Conservation (phyloP, 306 rosid genomes). For the Cajanus cajan region DNA sequence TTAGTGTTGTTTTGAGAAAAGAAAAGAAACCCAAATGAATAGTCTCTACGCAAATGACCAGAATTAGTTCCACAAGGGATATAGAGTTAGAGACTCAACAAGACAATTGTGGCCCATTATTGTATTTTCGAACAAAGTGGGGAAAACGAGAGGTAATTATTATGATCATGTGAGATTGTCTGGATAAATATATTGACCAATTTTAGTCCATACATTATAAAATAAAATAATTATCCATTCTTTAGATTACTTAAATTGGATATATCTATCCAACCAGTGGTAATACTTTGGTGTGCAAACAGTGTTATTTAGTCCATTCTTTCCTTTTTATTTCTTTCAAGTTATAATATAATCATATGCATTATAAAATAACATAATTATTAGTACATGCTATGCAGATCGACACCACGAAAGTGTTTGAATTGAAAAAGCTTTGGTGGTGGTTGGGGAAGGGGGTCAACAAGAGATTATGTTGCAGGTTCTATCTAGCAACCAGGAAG, state of each 20-base stretch:
- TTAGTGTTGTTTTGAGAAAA: neutral
- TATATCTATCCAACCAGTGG: neutral
- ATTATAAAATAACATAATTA: too few relatives aligned
- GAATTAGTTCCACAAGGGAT: neutral
- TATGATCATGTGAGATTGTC: neutral
- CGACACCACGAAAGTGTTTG: too few relatives aligned
- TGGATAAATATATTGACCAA: neutral
- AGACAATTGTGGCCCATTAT: neutral
- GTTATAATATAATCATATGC: too few relatives aligned
- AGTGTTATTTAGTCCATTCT: neutral
- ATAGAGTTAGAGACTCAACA: neutral
- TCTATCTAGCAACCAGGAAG: neutral
- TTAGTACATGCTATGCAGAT: too few relatives aligned
- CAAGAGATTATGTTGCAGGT: too few relatives aligned
- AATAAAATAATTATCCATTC: too few relatives aligned
- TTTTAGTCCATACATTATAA: too few relatives aligned
- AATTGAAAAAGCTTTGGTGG: too few relatives aligned
- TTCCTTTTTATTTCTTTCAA: too few relatives aligned
- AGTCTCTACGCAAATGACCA: neutral
- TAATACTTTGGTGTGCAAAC: neutral
- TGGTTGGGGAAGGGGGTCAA: too few relatives aligned
- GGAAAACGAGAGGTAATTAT: constrained; percentile 5
- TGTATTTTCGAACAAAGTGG: too few relatives aligned
- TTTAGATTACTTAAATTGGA: neutral
- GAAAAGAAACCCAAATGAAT: neutral